phyloP scores from a whole-genome alignment of 495 filamentous ascomycete species.

The Hypoxylon rickii region DNA sequence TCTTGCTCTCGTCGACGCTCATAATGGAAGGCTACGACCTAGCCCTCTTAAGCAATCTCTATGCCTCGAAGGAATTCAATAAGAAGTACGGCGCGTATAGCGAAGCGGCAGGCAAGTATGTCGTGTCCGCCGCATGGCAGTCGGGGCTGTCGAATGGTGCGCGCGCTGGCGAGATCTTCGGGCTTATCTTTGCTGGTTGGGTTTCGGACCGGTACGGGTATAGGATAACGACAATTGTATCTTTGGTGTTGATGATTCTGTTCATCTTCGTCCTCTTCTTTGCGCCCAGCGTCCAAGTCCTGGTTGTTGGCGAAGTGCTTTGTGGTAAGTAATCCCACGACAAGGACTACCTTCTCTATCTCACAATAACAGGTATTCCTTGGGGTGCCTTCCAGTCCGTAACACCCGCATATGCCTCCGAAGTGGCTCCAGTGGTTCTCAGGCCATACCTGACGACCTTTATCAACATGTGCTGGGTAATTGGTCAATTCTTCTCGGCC shows the following conservation, averaged over 20 bases:
- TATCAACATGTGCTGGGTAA: conserved; percentile 74
- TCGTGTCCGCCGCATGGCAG: conserved; percentile 43
- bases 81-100: conserved; percentile 39
- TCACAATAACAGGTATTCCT: conserved; percentile 56
- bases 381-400: conserved; percentile 68
- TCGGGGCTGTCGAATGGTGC: conserved; percentile 44
- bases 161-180: conserved; percentile 44
- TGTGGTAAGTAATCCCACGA: conserved; percentile 32
- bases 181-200: conserved; percentile 41
- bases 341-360: neutral
- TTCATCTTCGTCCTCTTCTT: conserved; percentile 64
- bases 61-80: conserved; percentile 42
- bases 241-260: conserved; percentile 49
- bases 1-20: conserved; percentile 55
- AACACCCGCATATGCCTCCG: conserved; percentile 70
- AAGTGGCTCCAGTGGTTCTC: conserved; percentile 66
- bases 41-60: conserved; percentile 40
- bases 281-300: conserved; percentile 60
- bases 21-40: conserved; percentile 65
- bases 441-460: conserved; percentile 71
- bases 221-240: conserved; percentile 43
- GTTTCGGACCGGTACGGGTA: conserved; percentile 42
- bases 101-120: conserved; percentile 31
- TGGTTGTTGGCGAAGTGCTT: conserved; percentile 68
- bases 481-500: conserved; percentile 70